Percentiles rank a stretch among this genome's conserved stretches.
Evolutionary conservation across 2,329 filamentous ascomycete genomes (phyloP).

Genomic region (Botryotinia calthae): DNA sequence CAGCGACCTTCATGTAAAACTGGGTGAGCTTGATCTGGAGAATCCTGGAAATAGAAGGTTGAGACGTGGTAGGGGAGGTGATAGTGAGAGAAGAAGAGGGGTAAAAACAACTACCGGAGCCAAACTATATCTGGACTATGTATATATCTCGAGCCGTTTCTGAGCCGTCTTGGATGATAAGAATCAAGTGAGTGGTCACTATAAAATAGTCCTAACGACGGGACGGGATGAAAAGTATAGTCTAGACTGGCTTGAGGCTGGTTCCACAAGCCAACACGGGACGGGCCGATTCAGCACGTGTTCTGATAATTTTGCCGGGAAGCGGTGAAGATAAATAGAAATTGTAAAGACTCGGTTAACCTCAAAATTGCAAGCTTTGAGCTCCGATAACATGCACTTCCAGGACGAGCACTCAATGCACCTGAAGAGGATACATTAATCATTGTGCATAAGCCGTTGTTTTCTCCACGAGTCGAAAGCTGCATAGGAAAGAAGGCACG

Average conservation of each 20-base stretch:
- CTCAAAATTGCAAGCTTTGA: constrained; percentile 51
- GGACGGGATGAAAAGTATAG: background rate
- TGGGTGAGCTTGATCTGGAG: background rate
- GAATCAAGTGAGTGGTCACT: background rate
- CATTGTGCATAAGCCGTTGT: constrained; percentile 42
- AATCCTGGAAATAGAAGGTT: background rate
- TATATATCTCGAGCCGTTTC: background rate
- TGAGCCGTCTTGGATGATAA: background rate
- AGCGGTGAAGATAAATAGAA: background rate
- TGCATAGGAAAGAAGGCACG: constrained; percentile 27
- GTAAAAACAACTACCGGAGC: too few relatives aligned
- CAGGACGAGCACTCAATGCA: constrained; percentile 39
- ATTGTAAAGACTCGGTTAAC: constrained; percentile 48
- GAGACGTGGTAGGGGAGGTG: background rate
- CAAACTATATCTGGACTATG: background rate
- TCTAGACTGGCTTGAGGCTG: background rate
- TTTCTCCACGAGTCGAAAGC: constrained; percentile 23
- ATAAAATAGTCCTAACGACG: background rate
- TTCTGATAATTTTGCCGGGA: background rate
- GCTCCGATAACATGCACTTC: constrained; percentile 45
- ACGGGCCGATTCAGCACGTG: background rate
- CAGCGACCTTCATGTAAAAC: background rate
- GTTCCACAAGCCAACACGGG: background rate
- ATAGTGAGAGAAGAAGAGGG: background rate
- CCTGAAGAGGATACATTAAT: constrained; percentile 49